Evolutionary conservation across 257 asterid species (phyloP).

Genomic region (Solanum pennellii): DNA sequence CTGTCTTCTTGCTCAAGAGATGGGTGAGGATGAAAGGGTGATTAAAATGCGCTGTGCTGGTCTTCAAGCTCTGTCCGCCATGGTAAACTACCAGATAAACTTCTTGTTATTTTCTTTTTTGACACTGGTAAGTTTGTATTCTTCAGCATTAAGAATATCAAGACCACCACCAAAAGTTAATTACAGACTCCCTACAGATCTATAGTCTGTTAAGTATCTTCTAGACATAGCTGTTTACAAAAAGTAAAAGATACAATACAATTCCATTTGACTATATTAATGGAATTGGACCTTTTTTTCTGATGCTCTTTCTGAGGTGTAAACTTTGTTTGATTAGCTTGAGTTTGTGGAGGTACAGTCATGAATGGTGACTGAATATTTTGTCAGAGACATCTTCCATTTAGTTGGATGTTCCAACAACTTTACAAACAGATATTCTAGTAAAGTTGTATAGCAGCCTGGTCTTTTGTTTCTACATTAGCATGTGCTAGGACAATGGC

Average conservation of each 20-base stretch:
- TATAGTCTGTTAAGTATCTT: background rate
- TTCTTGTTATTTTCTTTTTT: background rate
- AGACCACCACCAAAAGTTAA: background rate
- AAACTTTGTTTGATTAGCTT: background rate
- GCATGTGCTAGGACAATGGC: background rate
- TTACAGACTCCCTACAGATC: background rate
- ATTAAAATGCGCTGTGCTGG: slow-evolving; percentile 52
- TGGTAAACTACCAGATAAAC: slow-evolving; percentile 23
- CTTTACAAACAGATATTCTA: background rate
- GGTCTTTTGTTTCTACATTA: background rate
- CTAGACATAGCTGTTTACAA: background rate
- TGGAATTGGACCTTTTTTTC: background rate
- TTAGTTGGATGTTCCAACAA: background rate
- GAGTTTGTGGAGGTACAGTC: background rate
- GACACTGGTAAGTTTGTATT: background rate
- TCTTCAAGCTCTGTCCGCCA: slow-evolving; percentile 61
- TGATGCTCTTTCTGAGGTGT: background rate
- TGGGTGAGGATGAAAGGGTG: slow-evolving; percentile 45
- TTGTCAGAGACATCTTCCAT: background rate
- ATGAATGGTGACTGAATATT: background rate
- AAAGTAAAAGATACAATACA: background rate
- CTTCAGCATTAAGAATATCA: background rate
- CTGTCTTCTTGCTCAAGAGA: slow-evolving; percentile 61
- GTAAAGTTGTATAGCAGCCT: background rate
- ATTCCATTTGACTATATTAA: background rate